phyloP scores from a whole-genome alignment of 345 rosid genomes.

The Conringia planisiliqua region DNA sequence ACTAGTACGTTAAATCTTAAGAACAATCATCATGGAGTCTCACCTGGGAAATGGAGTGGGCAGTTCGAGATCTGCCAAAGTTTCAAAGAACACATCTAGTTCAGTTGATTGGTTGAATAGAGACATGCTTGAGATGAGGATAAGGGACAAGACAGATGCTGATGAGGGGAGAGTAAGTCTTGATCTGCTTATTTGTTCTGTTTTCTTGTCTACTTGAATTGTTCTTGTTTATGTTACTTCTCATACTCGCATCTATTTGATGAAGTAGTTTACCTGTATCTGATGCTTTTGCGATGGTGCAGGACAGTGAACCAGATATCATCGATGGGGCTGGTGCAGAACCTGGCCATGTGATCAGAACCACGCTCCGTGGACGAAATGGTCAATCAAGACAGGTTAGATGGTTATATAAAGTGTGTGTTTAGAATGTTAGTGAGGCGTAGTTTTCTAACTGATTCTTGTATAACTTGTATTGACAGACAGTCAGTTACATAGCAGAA shows the following conservation, averaged over 20 bases:
- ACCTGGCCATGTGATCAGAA: constrained; percentile 83
- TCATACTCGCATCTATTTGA: neutral
- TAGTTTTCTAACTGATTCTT: neutral
- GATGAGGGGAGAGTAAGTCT: constrained; percentile 71
- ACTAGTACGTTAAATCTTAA: constrained; percentile 33
- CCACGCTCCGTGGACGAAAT: constrained; percentile 79
- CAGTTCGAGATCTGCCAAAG: constrained; percentile 79
- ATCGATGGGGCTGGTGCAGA: constrained; percentile 89
- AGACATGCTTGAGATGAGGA: constrained; percentile 83
- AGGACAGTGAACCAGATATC: constrained; percentile 85
- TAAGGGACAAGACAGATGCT: constrained; percentile 68
- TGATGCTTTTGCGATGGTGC: constrained; percentile 15
- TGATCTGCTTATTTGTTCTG: neutral
- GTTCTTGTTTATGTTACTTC: neutral
- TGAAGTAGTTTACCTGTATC: neutral
- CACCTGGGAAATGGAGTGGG: constrained; percentile 84
- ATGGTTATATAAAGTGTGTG: constrained; percentile 2
- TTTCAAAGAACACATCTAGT: constrained; percentile 67
- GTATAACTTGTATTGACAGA: constrained; percentile 38
- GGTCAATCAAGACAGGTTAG: constrained; percentile 87
- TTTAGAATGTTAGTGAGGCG: neutral
- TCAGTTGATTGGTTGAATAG: constrained; percentile 85
- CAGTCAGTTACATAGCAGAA: constrained; percentile 74
- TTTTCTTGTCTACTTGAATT: neutral
- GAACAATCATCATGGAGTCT: constrained; percentile 55